phyloP scores from a whole-genome alignment of 371 early-diverging fungal genomes.

The Mortierella sp. region DNA sequence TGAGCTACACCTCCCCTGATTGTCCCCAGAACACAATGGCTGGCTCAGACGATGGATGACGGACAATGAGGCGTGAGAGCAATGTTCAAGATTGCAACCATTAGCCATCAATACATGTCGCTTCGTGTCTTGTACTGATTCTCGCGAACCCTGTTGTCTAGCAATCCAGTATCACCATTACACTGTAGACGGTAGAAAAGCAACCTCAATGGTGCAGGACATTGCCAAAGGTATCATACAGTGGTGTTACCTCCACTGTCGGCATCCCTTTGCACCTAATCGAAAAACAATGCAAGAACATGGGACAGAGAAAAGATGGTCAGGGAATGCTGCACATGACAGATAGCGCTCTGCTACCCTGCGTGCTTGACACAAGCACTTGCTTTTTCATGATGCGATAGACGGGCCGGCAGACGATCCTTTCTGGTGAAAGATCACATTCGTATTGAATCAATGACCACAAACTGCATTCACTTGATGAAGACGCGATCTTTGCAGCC shows the following conservation, averaged over 20 bases:
- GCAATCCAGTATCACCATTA: not conserved
- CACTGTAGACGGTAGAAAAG: not conserved
- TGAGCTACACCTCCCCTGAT: no score
- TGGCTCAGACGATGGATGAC: no score
- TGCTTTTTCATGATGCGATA: slow-evolving; percentile 46
- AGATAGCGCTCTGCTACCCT: no score
- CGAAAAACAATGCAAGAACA: not conserved
- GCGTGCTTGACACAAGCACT: not conserved
- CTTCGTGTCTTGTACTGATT: no score
- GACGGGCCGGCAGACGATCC: slow-evolving; percentile 45
- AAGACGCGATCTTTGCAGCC: not conserved
- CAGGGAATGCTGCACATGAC: not conserved
- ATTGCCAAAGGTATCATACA: slow-evolving; percentile 45
- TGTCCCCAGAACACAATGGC: no score
- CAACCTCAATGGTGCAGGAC: slow-evolving; percentile 20
- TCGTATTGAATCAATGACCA: slow-evolving; percentile 52
- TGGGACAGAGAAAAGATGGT: not conserved
- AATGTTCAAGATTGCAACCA: no score
- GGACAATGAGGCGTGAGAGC: no score
- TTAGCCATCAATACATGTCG: no score
- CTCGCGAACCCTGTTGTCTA: not conserved
- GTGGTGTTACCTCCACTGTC: slow-evolving; percentile 41
- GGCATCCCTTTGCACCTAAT: slow-evolving; percentile 48
- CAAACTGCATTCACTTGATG: slow-evolving; percentile 39
- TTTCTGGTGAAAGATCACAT: slow-evolving; percentile 36